Percentiles rank a stretch among this genome's conserved stretches.
Evolutionary conservation across 306 rosid species (phyloP).

Genomic region (Hippophae rhamnoides): DNA sequence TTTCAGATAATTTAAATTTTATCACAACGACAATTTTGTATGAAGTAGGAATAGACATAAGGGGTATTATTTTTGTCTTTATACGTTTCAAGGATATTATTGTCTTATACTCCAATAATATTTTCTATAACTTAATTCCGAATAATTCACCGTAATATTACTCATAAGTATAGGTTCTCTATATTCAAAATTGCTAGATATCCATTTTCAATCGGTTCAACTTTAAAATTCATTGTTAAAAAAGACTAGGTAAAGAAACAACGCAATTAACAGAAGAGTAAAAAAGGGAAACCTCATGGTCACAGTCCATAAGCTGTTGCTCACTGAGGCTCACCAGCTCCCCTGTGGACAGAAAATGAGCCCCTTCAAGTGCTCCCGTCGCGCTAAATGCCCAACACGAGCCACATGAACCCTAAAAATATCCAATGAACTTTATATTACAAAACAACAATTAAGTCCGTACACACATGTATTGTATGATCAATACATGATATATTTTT

Average conservation of each 20-base stretch:
- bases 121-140: too few species aligned
- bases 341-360: constrained; percentile 62
- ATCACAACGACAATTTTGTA: too few species aligned
- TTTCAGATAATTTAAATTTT: too few species aligned
- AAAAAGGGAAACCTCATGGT: constrained; percentile 58
- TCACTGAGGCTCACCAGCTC: constrained; percentile 71
- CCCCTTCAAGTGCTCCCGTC: constrained; percentile 87
- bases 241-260: background rate
- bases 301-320: constrained; percentile 98
- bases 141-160: too few species aligned
- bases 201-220: too few species aligned
- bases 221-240: too few species aligned
- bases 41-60: too few species aligned
- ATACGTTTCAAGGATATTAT: too few species aligned
- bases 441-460: background rate
- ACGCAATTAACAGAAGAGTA: background rate
- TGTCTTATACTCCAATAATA: too few species aligned
- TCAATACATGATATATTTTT: background rate
- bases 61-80: too few species aligned
- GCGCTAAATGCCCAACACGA: constrained; percentile 97
- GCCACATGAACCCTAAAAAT: constrained; percentile 71
- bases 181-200: too few species aligned
- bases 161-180: too few species aligned
- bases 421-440: constrained; percentile 4
- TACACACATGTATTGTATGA: background rate